Percentiles rank a stretch among this genome's conserved stretches.
Conservation (phyloP, 257 asterid species). For the Salvia hispanica region DNA sequence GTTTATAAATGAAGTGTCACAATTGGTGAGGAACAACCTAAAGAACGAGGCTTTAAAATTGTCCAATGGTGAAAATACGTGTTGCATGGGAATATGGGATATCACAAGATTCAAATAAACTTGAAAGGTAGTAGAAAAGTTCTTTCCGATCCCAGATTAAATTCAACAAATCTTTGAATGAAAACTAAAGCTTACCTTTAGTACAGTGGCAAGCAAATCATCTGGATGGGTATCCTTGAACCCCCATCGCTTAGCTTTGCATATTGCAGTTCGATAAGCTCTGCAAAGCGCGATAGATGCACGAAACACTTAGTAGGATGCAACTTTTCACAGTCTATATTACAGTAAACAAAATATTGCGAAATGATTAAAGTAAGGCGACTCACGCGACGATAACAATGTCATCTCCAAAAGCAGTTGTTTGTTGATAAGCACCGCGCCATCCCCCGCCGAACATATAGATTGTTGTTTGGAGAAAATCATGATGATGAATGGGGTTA, state of each 20-base stretch:
- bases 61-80: neutral
- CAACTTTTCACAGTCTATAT: constrained; percentile 1
- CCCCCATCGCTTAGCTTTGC: constrained; percentile 84
- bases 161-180: neutral
- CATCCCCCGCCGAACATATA: constrained; percentile 54
- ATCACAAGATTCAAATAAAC: constrained; percentile 9
- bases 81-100: neutral
- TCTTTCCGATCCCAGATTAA: no score
- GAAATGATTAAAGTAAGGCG: constrained; percentile 19
- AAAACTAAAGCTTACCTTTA: constrained; percentile 55
- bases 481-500: neutral
- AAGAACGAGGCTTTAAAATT: neutral
- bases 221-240: constrained; percentile 89
- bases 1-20: constrained; percentile 26
- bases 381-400: constrained; percentile 92
- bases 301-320: neutral
- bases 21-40: constrained; percentile 15
- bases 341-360: neutral
- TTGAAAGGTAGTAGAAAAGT: neutral
- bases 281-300: constrained; percentile 41
- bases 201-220: constrained; percentile 87
- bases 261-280: constrained; percentile 82
- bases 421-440: constrained; percentile 44
- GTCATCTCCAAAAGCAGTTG: constrained; percentile 75
- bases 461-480: constrained; percentile 50